phyloP scores from a whole-genome alignment of 192 early-diverging fungal genomes.

The Rhizophagus clarus region DNA sequence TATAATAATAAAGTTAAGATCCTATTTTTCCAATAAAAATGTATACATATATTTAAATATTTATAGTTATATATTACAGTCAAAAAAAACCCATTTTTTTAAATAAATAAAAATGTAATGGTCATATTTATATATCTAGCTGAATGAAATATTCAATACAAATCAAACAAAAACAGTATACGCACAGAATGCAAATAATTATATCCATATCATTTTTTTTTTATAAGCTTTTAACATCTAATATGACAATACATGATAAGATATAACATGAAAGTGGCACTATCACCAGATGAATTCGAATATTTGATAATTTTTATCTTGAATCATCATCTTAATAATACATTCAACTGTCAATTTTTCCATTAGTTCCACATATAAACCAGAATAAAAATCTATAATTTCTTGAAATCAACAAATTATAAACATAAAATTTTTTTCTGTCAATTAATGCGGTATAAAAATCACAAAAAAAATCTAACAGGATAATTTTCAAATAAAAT shows the following conservation, averaged over 20 bases:
- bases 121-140: no score
- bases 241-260: background rate
- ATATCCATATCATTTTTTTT: background rate
- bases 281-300: background rate
- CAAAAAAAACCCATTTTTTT: background rate
- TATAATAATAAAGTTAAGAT: no score
- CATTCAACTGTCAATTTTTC: background rate
- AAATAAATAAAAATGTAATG: background rate
- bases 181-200: background rate
- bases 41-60: background rate
- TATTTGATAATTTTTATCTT: background rate
- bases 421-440: no score
- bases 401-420: background rate
- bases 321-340: background rate
- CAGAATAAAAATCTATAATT: background rate
- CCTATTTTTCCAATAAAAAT: background rate
- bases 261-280: background rate
- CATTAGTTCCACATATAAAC: background rate
- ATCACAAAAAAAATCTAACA: background rate
- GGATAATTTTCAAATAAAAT: background rate
- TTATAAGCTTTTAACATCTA: background rate
- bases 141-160: background rate
- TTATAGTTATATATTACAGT: background rate
- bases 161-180: background rate
- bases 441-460: no score